Evolutionary conservation across 2,329 filamentous ascomycete species (phyloP), one percentile per base, ranked within the genome.

Genomic region (Clonostachys solani): DNA sequence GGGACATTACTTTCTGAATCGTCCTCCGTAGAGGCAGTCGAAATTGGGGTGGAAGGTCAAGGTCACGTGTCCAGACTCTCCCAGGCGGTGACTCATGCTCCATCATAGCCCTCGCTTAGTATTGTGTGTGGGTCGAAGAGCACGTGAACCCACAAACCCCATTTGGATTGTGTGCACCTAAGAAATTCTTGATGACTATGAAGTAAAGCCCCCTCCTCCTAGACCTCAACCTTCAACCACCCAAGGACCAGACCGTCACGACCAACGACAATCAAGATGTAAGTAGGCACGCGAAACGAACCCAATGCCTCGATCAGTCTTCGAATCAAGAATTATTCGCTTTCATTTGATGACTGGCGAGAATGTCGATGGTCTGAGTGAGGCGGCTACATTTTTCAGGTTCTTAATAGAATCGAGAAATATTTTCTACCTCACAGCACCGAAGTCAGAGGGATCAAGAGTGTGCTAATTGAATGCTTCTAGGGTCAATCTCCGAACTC

Each of bases 401-500:
- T 29, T 29, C 23, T 4, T 10, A 29, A 29, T 8, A 36, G 19
- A 46, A 23, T 17, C 37, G 19, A 23, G 23, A 29, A 33, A 46
- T 23, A 12, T 46, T 46, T 40, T 33, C 18, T 46, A 23, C 43
- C 33, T 44, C 42, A 29, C 23, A 29, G 23, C 23, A 29, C 23
- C 23, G 4, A 29, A 29, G 23, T 9, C 23, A 29, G 37, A 40
- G n/a, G 37, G 37, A n/a, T 40, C n/a, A 40, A 40, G 37, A 29
- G 23, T 29, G 23, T 29, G 23, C 23, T 29, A 29, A 29, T 29
- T 29, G 29, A 16, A 19, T 18, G 29, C 48, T 55, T 53, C 46
- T 73, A 99, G 94, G 94, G 92, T 96, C 88, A 97, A 97, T 77
- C 88, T 99, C 78, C 87, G 87, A 78, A 97, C 94, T 77, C 95